Conservation (phyloP, 805 yeast genomes). For the Wickerhamiella brachini region DNA sequence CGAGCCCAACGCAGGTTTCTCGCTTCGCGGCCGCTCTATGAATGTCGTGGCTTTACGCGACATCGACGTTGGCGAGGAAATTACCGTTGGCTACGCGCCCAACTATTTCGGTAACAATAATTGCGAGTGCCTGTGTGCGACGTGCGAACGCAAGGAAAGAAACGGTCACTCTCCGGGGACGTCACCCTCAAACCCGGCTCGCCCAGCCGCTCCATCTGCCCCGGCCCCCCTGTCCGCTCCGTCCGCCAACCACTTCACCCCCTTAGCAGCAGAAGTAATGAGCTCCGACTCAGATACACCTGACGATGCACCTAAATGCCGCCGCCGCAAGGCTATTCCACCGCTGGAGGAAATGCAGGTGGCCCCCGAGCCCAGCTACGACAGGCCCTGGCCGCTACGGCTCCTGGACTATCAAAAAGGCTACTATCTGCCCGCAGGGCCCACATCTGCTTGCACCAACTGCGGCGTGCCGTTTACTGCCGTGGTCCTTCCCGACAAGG, state of each 20-base stretch:
- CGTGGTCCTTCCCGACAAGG: slow-evolving; percentile 8
- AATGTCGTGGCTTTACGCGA: slow-evolving; percentile 24
- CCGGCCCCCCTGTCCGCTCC: too few relatives aligned
- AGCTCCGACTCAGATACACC: neutral
- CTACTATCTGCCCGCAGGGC: neutral
- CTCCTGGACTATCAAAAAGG: neutral
- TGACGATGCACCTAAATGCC: neutral
- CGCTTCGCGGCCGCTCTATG: slow-evolving; percentile 22
- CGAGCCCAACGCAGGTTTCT: slow-evolving; percentile 30
- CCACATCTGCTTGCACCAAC: slow-evolving; percentile 8
- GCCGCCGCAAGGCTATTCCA: neutral
- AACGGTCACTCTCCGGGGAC: slow-evolving; percentile 24
- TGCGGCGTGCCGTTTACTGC: slow-evolving; percentile 10
- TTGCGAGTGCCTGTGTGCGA: slow-evolving; percentile 32
- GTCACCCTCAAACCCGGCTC: too few relatives aligned
- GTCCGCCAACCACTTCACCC: too few relatives aligned
- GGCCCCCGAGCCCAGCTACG: neutral
- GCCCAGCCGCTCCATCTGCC: too few relatives aligned
- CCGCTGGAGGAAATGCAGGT: neutral
- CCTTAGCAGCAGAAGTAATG: too few relatives aligned
- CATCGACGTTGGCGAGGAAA: slow-evolving; percentile 33
- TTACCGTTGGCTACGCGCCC: slow-evolving; percentile 31
- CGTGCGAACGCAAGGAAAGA: slow-evolving; percentile 26
- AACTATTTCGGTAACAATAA: slow-evolving; percentile 32
- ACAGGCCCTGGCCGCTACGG: neutral